Evolutionary conservation across 176 grass and related monocot species (phyloP).

Genomic region (Aegilops umbellulata): DNA sequence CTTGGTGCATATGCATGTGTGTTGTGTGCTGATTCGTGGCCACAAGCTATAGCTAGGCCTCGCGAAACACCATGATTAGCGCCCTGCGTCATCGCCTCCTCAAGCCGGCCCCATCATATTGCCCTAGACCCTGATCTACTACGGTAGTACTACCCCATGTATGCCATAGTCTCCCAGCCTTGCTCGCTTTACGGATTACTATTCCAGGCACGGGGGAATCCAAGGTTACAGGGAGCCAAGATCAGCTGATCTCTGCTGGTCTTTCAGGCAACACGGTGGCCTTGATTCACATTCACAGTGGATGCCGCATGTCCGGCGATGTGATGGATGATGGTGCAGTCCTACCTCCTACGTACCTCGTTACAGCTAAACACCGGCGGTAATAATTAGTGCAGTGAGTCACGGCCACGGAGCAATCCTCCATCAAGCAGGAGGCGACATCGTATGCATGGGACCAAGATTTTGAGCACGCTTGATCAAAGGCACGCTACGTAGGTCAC

Average conservation of each 20-base stretch:
- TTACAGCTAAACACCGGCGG: not conserved
- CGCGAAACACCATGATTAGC: conserved; percentile 51
- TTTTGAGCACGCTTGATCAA: conserved; percentile 14
- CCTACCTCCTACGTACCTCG: not conserved
- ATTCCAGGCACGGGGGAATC: conserved; percentile 10
- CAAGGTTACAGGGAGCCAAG: not conserved
- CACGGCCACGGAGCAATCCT: not conserved
- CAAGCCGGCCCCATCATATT: conserved; percentile 50
- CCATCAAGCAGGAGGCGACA: not conserved
- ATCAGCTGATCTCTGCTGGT: not conserved
- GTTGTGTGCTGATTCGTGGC: conserved; percentile 10
- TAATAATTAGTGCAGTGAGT: not conserved
- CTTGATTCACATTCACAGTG: not conserved
- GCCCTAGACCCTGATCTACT: conserved; percentile 33
- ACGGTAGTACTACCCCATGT: not conserved
- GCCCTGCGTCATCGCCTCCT: conserved; percentile 44
- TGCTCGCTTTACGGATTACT: not conserved
- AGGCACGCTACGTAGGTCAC: conserved; percentile 1
- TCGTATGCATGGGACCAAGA: conserved; percentile 2
- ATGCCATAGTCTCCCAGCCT: not conserved
- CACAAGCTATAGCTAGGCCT: not conserved
- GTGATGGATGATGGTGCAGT: not conserved
- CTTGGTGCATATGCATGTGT: conserved; percentile 28
- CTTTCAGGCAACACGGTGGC: not conserved
- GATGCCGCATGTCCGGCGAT: not conserved